phyloP scores from a whole-genome alignment of 495 filamentous ascomycete species.

The Penicillium tannophilum region DNA sequence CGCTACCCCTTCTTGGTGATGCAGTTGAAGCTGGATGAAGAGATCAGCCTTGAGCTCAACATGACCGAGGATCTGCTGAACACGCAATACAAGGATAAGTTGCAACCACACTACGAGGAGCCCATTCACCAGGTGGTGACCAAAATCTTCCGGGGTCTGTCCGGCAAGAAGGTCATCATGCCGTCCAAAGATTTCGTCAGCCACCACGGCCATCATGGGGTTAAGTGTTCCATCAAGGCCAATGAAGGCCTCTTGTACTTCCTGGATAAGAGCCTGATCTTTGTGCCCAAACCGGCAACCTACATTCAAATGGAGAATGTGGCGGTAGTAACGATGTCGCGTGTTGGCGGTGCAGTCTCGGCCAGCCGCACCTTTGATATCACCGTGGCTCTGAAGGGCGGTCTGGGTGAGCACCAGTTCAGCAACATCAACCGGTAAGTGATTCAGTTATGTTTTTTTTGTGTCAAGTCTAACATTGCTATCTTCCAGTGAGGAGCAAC shows the following conservation, averaged over 20 bases:
- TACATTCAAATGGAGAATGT: slow-evolving; percentile 94
- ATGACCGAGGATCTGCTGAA: slow-evolving; percentile 84
- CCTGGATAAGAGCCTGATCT: slow-evolving; percentile 97
- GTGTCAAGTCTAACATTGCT: neutral
- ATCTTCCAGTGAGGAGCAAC: slow-evolving; percentile 76
- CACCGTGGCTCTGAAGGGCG: slow-evolving; percentile 80
- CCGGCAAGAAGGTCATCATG: slow-evolving; percentile 89
- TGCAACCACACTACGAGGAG: slow-evolving; percentile 85
- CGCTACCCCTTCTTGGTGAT: slow-evolving; percentile 98
- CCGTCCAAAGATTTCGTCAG: slow-evolving; percentile 92
- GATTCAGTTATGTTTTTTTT: neutral
- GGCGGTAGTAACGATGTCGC: slow-evolving; percentile 87
- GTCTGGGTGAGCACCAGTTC: slow-evolving; percentile 83
- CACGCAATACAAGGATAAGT: slow-evolving; percentile 85
- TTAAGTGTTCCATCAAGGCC: slow-evolving; percentile 99
- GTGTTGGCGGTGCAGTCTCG: slow-evolving; percentile 90
- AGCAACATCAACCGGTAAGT: slow-evolving; percentile 94
- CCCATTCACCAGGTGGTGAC: slow-evolving; percentile 89
- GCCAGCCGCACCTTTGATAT: slow-evolving; percentile 97
- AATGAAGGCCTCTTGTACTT: slow-evolving; percentile 97
- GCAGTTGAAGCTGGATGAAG: slow-evolving; percentile 98
- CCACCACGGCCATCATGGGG: slow-evolving; percentile 90
- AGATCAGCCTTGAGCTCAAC: slow-evolving; percentile 94
- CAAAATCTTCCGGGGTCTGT: slow-evolving; percentile 89
- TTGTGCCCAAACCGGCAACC: slow-evolving; percentile 96